Evolutionary conservation across 371 early-diverging fungal genomes (phyloP).

Genomic region (Scutellospora calospora): DNA sequence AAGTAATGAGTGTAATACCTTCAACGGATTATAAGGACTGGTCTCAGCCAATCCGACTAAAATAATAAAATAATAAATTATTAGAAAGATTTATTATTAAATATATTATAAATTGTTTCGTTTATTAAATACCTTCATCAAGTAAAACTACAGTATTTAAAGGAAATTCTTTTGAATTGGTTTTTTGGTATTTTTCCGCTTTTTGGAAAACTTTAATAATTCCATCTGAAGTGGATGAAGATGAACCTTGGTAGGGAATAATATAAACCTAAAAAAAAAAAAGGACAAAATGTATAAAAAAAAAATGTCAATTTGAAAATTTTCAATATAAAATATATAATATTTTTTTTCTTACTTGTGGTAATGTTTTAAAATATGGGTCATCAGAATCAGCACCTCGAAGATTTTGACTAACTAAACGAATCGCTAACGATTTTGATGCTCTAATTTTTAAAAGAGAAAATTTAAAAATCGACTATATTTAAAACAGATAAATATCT

Average conservation of each 20-base stretch:
- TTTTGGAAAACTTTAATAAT: conserved; percentile 42
- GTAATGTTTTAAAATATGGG: conserved; percentile 34
- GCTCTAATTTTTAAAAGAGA: background rate
- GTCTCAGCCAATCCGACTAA: conserved; percentile 43
- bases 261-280: conserved; percentile 28
- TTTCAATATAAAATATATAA: background rate
- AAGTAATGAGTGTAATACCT: conserved; percentile 38
- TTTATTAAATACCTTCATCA: conserved; percentile 38
- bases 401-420: conserved; percentile 40
- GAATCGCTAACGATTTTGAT: conserved; percentile 41
- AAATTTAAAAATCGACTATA: background rate
- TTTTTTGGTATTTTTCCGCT: conserved; percentile 42
- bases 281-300: background rate
- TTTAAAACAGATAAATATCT: background rate
- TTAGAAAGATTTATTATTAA: background rate
- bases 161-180: conserved; percentile 28
- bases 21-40: conserved; percentile 36
- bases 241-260: conserved; percentile 42
- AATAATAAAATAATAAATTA: background rate
- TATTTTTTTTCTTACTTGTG: conserved; percentile 13
- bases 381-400: conserved; percentile 43
- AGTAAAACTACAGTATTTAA: conserved; percentile 41
- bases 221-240: conserved; percentile 40
- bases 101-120: background rate
- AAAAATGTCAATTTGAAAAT: background rate